Percentiles rank a stretch among this genome's conserved stretches.
Evolutionary conservation across 2,329 filamentous ascomycete species (phyloP).

Genomic region (Leptographium wingfieldii): DNA sequence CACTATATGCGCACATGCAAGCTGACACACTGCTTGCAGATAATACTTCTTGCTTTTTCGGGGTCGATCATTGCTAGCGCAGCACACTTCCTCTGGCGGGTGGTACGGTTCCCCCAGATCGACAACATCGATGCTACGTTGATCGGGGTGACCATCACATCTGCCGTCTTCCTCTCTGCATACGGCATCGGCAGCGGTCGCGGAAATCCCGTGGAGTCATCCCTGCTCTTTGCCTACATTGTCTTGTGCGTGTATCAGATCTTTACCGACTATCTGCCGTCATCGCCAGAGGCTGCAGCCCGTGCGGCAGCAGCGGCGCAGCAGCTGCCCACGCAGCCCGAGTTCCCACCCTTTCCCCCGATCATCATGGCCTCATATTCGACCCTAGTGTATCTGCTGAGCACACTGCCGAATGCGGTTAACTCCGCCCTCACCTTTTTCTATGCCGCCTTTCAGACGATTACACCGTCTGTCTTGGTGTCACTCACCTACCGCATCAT

Average conservation of each 20-base stretch:
- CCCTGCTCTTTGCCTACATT: conserved; percentile 88
- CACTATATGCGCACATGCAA: neutral
- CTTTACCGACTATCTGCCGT: conserved; percentile 94
- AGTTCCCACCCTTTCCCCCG: conserved; percentile 90
- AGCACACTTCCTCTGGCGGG: conserved; percentile 91
- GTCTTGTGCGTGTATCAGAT: conserved; percentile 99
- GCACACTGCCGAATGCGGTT: conserved; percentile 69
- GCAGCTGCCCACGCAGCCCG: conserved; percentile 37
- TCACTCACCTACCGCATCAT: conserved; percentile 87
- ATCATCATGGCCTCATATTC: conserved; percentile 98
- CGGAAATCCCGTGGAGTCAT: conserved; percentile 91
- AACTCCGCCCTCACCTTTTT: conserved; percentile 78
- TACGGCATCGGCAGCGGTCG: conserved; percentile 91
- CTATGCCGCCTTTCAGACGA: conserved; percentile 84
- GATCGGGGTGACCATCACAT: conserved; percentile 86
- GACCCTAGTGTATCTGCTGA: conserved; percentile 72
- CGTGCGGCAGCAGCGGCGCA: conserved; percentile 34
- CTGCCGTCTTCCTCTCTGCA: conserved; percentile 79
- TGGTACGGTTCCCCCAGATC: conserved; percentile 86
- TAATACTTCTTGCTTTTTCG: conserved; percentile 74
- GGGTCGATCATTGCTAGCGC: conserved; percentile 87
- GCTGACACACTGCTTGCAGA: conserved; percentile 36
- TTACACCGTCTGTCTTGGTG: conserved; percentile 91
- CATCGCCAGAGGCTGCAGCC: conserved; percentile 35
- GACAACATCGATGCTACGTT: conserved; percentile 84